Evolutionary conservation across 306 rosid species (phyloP), one percentile per base, ranked within the genome.

Genomic region (Begonia loranthoides): DNA sequence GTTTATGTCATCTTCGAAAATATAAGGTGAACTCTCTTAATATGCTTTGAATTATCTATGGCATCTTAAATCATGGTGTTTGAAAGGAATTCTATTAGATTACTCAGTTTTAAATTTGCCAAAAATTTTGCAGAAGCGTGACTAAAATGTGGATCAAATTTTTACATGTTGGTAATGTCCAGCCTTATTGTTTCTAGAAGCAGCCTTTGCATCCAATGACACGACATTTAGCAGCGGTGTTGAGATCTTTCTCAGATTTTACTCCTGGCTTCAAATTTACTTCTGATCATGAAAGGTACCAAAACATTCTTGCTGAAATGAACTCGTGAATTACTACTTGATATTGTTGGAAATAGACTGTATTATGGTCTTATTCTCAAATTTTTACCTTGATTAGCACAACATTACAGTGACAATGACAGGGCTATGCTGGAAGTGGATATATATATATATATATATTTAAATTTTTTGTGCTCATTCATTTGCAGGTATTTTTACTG

Each of bases 151-250:
- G 9, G 36, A 28, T 28, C 36, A 28, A 28, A 28, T 1, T 40
- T 4, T 40, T 70, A 63, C 87, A 92, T 94, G 94, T 86, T 69
- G 74, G 66, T 51, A 80, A 76, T 24, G 62, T 92, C 54, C 75
- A 82, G 49, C 79, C 99, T 34, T 78, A n/a, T 58, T 86, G 80
- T 92, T 86, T 80, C 92, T 86, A 13, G 87, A 92, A 70, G 83
- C 84, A 4, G 94, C 96, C 51, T 74, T 72, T 52, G 68, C 69
- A 33, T 78, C 88, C 45, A 80, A 57, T 10, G 79, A 92, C 70
- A 55, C 86, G 2, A 67, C 81, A 75, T 72, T 75, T 83, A 47
- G 84, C 94, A 56, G 84, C 99, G 33, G 94, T 86, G 66, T 68
- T 83, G 52, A 80, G 94, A 63, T 92, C 87, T 80, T 74, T 80